Conservation (phyloP, 148 eudicot genomes). For the Arctostaphylos glauca region DNA sequence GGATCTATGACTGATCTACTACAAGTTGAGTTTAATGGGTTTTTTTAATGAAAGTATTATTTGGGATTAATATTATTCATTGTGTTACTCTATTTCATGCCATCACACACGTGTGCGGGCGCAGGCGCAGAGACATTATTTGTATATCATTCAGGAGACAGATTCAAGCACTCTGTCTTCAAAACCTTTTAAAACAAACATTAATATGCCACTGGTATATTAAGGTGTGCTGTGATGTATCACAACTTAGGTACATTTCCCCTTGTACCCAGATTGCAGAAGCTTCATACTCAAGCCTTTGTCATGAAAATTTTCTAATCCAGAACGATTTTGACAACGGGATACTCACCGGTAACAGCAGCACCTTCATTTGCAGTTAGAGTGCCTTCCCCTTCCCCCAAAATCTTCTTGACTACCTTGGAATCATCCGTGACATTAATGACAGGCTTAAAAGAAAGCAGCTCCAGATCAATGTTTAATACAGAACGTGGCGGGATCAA, state of each 20-base stretch:
- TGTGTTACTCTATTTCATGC: too few species aligned
- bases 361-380: constrained; percentile 57
- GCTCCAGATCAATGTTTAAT: constrained; percentile 37
- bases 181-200: background rate
- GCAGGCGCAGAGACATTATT: too few species aligned
- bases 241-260: background rate
- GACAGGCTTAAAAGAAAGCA: constrained; percentile 53
- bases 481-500: constrained; percentile 41
- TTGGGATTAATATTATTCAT: too few species aligned
- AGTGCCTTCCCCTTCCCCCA: constrained; percentile 55
- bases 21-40: too few species aligned
- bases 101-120: too few species aligned
- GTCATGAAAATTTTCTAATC: background rate
- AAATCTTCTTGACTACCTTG: constrained; percentile 54
- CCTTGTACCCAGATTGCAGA: background rate
- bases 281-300: background rate
- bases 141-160: background rate
- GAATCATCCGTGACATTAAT: constrained; percentile 56
- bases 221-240: background rate
- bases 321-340: constrained; percentile 1
- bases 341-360: constrained; percentile 49
- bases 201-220: background rate
- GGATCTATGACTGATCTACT: too few species aligned
- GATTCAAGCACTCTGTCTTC: background rate
- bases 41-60: too few species aligned